Evolutionary conservation across 768 basidiomycete genomes (phyloP).

Genomic region (Cystofilobasidium macerans): DNA sequence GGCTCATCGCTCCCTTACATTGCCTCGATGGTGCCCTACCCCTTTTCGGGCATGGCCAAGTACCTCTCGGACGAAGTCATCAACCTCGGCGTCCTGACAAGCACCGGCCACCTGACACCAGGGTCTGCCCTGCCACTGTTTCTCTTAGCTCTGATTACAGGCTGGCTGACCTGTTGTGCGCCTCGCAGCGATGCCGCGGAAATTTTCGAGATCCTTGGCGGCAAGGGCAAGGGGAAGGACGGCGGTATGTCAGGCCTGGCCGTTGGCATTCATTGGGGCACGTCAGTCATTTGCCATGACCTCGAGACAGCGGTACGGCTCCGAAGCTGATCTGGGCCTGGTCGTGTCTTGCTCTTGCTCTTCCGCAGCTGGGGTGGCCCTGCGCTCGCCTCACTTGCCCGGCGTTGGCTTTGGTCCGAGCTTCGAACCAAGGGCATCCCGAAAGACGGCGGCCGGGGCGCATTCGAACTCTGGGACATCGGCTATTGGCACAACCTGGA

Average conservation of each 20-base stretch:
- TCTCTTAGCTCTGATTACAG: not conserved
- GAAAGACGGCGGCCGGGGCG: not conserved
- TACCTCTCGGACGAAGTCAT: not conserved
- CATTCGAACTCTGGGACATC: constrained; percentile 4
- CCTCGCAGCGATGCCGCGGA: constrained; percentile 11
- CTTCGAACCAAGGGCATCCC: not conserved
- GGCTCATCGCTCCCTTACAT: constrained; percentile 25
- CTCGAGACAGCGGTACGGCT: too few relatives aligned
- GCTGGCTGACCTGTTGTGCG: not conserved
- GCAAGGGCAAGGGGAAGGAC: not conserved
- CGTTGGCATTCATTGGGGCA: constrained; percentile 25
- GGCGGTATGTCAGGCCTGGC: not conserved
- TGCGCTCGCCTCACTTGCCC: not conserved
- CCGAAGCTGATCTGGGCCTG: too few relatives aligned
- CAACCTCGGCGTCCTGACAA: constrained; percentile 24
- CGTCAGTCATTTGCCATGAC: not conserved
- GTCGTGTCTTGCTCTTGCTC: too few relatives aligned
- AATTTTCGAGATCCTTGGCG: constrained; percentile 11
- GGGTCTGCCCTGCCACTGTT: not conserved
- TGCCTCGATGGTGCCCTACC: constrained; percentile 22
- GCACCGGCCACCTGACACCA: constrained; percentile 19
- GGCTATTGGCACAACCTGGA: not conserved
- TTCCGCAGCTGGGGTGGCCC: constrained; percentile 1
- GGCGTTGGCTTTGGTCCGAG: constrained; percentile 9
- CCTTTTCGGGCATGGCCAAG: constrained; percentile 11